Base-by-base conservation (phyloP, 768 basidiomycete species). In the Polyporus arcularius region DNA sequence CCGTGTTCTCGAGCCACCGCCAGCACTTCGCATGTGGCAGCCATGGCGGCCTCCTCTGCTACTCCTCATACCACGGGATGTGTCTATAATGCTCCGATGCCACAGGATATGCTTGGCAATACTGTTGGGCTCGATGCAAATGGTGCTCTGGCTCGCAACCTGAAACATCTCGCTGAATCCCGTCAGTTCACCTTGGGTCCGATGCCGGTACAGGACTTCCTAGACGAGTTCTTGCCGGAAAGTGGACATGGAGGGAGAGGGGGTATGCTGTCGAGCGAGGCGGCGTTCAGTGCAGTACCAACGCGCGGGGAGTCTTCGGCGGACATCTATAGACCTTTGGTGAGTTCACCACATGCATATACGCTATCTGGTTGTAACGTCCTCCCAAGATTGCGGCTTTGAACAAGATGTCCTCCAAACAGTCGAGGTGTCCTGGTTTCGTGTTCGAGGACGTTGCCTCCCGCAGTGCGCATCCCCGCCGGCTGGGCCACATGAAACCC, bases 121-220 rank as follows among this genome's bases (percentile, higher is more conserved):
- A 57, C 46, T 14, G 16, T 16, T 3, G 55, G 55, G 3, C 47
- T 58, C 4, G 49, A 51, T 3, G 28, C 30, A 4, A 21, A 30
- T 11, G 11, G 12, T 16, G 53, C 53, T 11, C 2, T 7, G 18
- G 46, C 42, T 28, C 52, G 39, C 14, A 32, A 54, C 21, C 18
- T 12, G 28, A 21, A 31, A 16, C 43, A 46, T n/a, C 31, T 51
- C 39, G 18, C 11, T 5, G 10, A 61, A 2, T 39, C 60, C 3
- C 16, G 26, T 4, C 18, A 41, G 18, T 40, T 43, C 50, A 51
- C 45, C 3, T 14, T 58, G n/a, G 57, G 62, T 2, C 62, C 62
- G 11, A 63, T 63, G 62, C 62, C 62, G 15, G 42, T 53, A 5
- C n/a, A 15, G 10, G 41, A n/a, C 1, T 63, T 63, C 28, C 11